Conservation (phyloP, 2,329 filamentous ascomycete species). For the Calonectria fujianensis region DNA sequence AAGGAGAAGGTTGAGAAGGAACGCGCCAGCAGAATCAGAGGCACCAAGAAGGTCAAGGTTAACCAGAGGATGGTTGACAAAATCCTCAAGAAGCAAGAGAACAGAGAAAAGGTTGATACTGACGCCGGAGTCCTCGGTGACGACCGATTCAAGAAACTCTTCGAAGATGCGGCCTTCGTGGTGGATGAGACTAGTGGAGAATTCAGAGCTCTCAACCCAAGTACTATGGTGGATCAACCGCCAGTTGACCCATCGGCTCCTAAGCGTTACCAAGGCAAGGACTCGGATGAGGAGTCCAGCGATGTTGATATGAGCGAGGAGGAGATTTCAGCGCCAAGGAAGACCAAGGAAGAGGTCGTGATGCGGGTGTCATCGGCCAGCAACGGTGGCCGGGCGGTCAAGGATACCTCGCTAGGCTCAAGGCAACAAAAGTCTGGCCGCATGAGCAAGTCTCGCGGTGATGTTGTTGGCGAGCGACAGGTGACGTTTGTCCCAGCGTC, state of each 20-base stretch:
- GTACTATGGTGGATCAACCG: slow-evolving; percentile 74
- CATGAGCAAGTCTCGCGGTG: slow-evolving; percentile 66
- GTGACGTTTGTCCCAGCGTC: slow-evolving; percentile 83
- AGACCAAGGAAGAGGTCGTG: slow-evolving; percentile 64
- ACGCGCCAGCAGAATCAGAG: slow-evolving; percentile 93
- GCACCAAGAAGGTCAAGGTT: slow-evolving; percentile 98
- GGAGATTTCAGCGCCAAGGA: slow-evolving; percentile 48
- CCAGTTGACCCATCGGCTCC: slow-evolving; percentile 59
- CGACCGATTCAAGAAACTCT: slow-evolving; percentile 89
- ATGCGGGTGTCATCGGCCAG: slow-evolving; percentile 84
- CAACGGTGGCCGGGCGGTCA: slow-evolving; percentile 73
- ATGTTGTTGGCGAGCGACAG: slow-evolving; percentile 78
- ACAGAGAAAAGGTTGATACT: slow-evolving; percentile 74
- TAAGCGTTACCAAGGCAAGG: slow-evolving; percentile 61
- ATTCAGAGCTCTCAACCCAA: slow-evolving; percentile 92
- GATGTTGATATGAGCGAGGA: slow-evolving; percentile 62
- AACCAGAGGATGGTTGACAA: slow-evolving; percentile 89
- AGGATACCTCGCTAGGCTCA: slow-evolving; percentile 75
- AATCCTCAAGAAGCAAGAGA: slow-evolving; percentile 79
- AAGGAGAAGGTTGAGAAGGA: slow-evolving; percentile 98
- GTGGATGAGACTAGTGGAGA: slow-evolving; percentile 93
- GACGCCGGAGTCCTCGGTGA: slow-evolving; percentile 84
- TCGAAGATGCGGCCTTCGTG: slow-evolving; percentile 93
- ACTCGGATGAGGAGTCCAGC: slow-evolving; percentile 67
- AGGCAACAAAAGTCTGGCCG: slow-evolving; percentile 71